phyloP scores from a whole-genome alignment of 1,139 yeast species.

The Wickerhamomyces sp. region DNA sequence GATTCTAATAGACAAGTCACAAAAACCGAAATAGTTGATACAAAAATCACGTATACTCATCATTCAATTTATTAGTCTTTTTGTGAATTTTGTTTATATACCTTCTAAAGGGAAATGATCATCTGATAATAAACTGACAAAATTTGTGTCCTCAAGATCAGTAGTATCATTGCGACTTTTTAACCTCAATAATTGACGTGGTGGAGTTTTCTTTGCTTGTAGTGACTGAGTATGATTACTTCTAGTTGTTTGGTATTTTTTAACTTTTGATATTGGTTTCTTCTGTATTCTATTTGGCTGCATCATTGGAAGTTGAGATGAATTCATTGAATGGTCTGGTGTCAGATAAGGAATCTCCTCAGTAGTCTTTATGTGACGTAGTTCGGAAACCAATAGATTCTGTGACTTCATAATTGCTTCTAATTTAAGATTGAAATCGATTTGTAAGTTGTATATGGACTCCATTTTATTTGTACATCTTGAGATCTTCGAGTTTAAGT shows the following conservation, averaged over 20 bases:
- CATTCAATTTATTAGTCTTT: neutral
- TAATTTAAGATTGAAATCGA: neutral
- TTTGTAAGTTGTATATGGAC: slow-evolving; percentile 2
- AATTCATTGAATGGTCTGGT: neutral
- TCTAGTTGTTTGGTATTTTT: neutral
- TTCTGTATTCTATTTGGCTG: neutral
- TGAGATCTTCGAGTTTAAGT: neutral
- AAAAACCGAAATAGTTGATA: slow-evolving; percentile 4
- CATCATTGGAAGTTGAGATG: neutral
- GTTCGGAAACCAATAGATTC: neutral
- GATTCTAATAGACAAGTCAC: slow-evolving; percentile 16
- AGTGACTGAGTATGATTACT: neutral
- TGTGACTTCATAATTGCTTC: neutral
- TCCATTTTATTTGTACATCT: slow-evolving; percentile 4
- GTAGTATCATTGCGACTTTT: neutral
- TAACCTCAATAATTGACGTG: neutral
- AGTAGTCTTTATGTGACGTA: neutral
- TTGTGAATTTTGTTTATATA: neutral
- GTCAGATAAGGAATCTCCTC: neutral
- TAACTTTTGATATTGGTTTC: neutral
- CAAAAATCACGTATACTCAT: neutral
- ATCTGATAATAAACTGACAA: slow-evolving; percentile 14
- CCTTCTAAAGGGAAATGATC: slow-evolving; percentile 3
- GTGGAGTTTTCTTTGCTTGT: neutral
- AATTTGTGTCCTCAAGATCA: neutral